phyloP scores from a whole-genome alignment of 2,329 filamentous ascomycete genomes.

The Aspergillus sp. region DNA sequence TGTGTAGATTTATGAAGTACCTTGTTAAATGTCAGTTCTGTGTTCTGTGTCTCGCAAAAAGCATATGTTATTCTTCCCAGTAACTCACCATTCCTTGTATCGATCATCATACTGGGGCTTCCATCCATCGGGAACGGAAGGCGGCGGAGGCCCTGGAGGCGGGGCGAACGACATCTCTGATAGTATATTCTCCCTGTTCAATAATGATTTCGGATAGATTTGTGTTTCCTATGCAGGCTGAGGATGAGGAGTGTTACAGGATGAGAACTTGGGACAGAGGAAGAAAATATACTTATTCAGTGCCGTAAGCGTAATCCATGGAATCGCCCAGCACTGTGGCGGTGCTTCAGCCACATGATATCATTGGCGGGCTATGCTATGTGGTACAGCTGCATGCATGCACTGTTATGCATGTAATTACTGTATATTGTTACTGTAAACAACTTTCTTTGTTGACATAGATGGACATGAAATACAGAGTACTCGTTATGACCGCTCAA shows the following conservation, averaged over 20 bases:
- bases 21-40: constrained; percentile 32
- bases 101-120: constrained; percentile 76
- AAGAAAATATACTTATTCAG: not conserved
- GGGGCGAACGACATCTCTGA: constrained; percentile 31
- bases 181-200: not conserved
- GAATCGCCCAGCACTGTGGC: constrained; percentile 7
- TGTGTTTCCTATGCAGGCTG: not conserved
- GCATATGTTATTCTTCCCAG: too few relatives aligned
- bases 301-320: not conserved
- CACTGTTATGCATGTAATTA: too few relatives aligned
- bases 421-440: too few relatives aligned
- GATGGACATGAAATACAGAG: too few relatives aligned
- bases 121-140: constrained; percentile 68
- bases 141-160: constrained; percentile 48
- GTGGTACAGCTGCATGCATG: too few relatives aligned
- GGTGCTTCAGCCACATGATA: constrained; percentile 8
- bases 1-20: constrained; percentile 87
- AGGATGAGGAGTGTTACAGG: not conserved
- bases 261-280: not conserved
- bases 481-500: too few relatives aligned
- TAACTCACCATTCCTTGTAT: constrained; percentile 69
- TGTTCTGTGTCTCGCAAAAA: too few relatives aligned
- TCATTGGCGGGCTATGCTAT: not conserved
- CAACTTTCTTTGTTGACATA: too few relatives aligned
- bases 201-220: not conserved